phyloP scores from a whole-genome alignment of 164 flowering plant genomes.

The Dillenia suffruticosa region DNA sequence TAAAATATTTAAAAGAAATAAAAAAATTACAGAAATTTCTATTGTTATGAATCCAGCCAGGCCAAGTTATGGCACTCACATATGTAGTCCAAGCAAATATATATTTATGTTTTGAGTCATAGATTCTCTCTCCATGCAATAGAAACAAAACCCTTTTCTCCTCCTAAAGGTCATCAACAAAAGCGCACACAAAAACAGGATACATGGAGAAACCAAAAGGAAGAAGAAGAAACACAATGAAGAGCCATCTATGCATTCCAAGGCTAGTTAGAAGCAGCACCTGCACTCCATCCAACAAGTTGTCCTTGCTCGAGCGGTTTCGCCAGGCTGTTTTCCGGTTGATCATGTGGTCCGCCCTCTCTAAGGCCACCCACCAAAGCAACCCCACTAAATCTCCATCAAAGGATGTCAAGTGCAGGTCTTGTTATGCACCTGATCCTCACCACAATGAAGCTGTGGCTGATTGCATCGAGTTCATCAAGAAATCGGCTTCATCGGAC shows the following conservation, averaged over 20 bases:
- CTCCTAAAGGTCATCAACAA: too few species aligned
- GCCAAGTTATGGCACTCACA: too few species aligned
- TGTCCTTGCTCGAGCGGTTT: conserved; percentile 52
- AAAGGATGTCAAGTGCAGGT: background rate
- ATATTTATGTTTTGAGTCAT: background rate
- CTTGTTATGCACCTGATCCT: conserved; percentile 27
- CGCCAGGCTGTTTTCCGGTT: conserved; percentile 62
- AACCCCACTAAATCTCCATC: background rate
- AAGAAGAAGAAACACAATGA: conserved; percentile 16
- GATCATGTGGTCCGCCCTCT: conserved; percentile 54
- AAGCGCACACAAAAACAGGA: background rate
- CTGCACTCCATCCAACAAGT: conserved; percentile 10
- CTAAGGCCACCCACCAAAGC: conserved; percentile 20
- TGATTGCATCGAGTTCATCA: conserved; percentile 83
- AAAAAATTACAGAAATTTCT: too few species aligned
- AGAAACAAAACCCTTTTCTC: background rate
- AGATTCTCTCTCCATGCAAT: background rate
- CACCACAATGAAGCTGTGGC: conserved; percentile 74
- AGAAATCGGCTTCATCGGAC: conserved; percentile 33
- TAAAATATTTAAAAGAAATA: too few species aligned
- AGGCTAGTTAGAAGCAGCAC: conserved; percentile 12
- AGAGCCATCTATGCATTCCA: conserved; percentile 41
- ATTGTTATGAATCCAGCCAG: too few species aligned
- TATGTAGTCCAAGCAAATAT: too few species aligned
- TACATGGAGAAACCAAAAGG: conserved; percentile 5